Conservation (phyloP, 306 rosid species). For the Mucuna pruriens region DNA sequence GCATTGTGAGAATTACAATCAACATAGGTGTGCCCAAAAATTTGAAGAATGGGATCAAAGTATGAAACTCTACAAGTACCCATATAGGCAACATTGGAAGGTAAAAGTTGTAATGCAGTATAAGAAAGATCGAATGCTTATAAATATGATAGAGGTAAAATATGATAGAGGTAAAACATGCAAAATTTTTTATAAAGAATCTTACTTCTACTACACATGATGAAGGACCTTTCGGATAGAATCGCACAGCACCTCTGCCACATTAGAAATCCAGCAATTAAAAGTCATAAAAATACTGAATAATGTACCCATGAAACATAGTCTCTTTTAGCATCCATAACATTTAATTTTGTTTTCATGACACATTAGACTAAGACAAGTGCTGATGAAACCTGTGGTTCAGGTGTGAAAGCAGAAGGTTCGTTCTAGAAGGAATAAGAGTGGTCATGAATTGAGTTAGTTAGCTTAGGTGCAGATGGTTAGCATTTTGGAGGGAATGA, state of each 20-base stretch:
- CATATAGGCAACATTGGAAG: neutral
- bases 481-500: neutral
- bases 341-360: neutral
- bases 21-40: neutral
- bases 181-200: slow-evolving; percentile 29
- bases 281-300: slow-evolving; percentile 27
- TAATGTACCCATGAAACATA: slow-evolving; percentile 2
- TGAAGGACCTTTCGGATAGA: slow-evolving; percentile 88
- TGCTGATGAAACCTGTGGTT: neutral
- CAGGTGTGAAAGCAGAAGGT: neutral
- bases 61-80: slow-evolving; percentile 30
- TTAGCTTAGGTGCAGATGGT: neutral
- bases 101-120: neutral
- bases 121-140: neutral
- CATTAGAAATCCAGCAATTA: slow-evolving; percentile 45
- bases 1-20: slow-evolving; percentile 1
- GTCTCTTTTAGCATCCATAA: neutral
- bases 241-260: slow-evolving; percentile 97
- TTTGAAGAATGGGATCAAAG: slow-evolving; percentile 10
- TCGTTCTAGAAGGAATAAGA: neutral
- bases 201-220: slow-evolving; percentile 89
- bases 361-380: slow-evolving; percentile 2
- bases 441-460: neutral
- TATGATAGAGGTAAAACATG: slow-evolving; percentile 4
- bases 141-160: neutral